A percentile compares a stretch with the other conserved stretches of the same genome.
These are phyloP conservation scores for Knoxia roxburghii DNA, from an alignment of 257 asterid genomes.

Conservation along the genomic window DNA sequence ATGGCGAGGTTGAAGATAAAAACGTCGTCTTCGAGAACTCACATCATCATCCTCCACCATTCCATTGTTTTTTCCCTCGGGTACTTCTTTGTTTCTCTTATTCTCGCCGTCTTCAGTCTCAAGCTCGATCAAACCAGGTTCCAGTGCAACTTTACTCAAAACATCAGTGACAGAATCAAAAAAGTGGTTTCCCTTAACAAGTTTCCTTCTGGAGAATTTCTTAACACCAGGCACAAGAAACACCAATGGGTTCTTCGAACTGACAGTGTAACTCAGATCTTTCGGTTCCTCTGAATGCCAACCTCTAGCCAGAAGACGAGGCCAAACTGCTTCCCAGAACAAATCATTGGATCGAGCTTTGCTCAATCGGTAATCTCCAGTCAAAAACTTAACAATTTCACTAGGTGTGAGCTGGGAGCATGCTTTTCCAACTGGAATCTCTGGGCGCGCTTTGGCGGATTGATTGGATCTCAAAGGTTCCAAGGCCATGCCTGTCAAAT, in stretches of 20 bases:
- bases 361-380: constrained; percentile 74
- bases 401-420: constrained; percentile 51
- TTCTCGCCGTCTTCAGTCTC: constrained; percentile 32
- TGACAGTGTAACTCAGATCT: constrained; percentile 30
- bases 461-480: constrained; percentile 47
- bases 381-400: constrained; percentile 55
- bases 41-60: constrained; percentile 34
- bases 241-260: constrained; percentile 43
- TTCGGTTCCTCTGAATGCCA: constrained; percentile 76
- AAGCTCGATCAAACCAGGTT: constrained; percentile 53
- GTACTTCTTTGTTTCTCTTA: constrained; percentile 22
- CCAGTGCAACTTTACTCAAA: constrained; percentile 53
- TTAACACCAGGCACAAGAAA: constrained; percentile 60
- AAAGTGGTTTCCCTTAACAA: constrained; percentile 55
- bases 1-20: constrained; percentile 66
- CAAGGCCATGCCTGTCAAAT: constrained; percentile 46
- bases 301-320: constrained; percentile 79
- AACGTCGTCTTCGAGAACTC: constrained; percentile 33
- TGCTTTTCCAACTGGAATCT: constrained; percentile 70
- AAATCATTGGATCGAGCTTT: constrained; percentile 70
- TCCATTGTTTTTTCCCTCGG: constrained; percentile 12
- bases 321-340: constrained; percentile 97
- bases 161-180: constrained; percentile 72
- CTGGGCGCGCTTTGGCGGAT: constrained; percentile 36
- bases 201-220: constrained; percentile 55